Conservation (phyloP, 306 rosid species). For the Rubus parviflorus region DNA sequence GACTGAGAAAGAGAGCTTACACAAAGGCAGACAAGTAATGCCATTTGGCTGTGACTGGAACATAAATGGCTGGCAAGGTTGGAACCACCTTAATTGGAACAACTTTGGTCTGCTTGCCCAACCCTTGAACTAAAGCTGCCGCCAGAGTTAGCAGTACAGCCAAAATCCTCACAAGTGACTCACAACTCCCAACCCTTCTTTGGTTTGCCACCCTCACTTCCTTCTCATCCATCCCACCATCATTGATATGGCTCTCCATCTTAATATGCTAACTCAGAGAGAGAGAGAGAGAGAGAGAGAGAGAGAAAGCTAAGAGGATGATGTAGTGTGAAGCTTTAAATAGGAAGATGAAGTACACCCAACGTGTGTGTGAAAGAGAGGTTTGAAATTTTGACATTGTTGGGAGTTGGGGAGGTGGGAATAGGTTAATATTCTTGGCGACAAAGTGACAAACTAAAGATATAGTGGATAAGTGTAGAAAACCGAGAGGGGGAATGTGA, state of each 20-base stretch:
- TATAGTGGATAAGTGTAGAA: background rate
- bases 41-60: constrained; percentile 68
- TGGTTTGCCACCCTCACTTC: constrained; percentile 20
- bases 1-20: constrained; percentile 39
- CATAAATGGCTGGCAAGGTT: constrained; percentile 46
- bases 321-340: constrained; percentile 3
- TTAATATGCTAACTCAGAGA: background rate
- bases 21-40: constrained; percentile 57
- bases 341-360: background rate
- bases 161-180: constrained; percentile 54
- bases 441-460: background rate
- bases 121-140: constrained; percentile 55
- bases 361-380: background rate
- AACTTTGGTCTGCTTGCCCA: constrained; percentile 49
- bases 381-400: background rate
- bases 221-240: constrained; percentile 29
- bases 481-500: background rate
- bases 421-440: background rate
- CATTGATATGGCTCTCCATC: constrained; percentile 34
- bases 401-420: background rate
- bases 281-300: background rate
- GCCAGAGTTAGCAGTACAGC: constrained; percentile 42
- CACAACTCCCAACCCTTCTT: constrained; percentile 9
- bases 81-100: constrained; percentile 29
- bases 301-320: background rate